These are phyloP conservation scores for Arxiozyma slooffiae DNA, from an alignment of 1,139 yeast genomes.

Conservation along the genomic window DNA sequence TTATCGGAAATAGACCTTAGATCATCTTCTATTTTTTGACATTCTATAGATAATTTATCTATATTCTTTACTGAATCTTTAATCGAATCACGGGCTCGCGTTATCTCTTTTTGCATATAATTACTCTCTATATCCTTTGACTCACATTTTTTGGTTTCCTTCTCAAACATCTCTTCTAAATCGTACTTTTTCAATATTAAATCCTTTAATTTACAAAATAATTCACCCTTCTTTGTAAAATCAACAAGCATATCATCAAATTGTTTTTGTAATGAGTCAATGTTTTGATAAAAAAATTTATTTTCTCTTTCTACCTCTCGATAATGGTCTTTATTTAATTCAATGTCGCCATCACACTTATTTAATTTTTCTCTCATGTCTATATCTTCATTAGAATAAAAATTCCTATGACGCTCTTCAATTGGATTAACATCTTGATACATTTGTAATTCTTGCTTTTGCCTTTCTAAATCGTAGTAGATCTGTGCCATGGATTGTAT, in stretches of 20 bases:
- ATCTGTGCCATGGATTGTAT: constrained; percentile 35
- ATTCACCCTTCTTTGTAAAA: constrained; percentile 24
- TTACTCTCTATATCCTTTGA: constrained; percentile 45
- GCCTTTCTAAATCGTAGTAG: constrained; percentile 23
- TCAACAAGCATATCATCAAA: constrained; percentile 24
- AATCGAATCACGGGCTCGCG: constrained; percentile 48
- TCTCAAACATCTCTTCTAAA: constrained; percentile 35
- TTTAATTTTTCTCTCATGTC: constrained; percentile 17
- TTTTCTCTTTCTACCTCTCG: constrained; percentile 29
- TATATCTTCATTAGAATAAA: constrained; percentile 16
- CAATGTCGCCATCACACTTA: constrained; percentile 13
- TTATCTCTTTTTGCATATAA: constrained; percentile 58
- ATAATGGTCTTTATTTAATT: constrained; percentile 34
- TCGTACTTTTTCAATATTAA: constrained; percentile 33
- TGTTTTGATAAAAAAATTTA: constrained; percentile 30
- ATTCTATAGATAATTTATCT: constrained; percentile 29
- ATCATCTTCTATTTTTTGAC: constrained; percentile 24
- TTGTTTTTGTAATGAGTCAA: constrained; percentile 33
- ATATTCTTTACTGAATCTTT: constrained; percentile 42
- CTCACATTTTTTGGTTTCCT: constrained; percentile 32
- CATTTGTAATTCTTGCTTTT: constrained; percentile 25
- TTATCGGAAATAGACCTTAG: constrained; percentile 9
- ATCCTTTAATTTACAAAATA: constrained; percentile 19
- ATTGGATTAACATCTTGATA: constrained; percentile 17
- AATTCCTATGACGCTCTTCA: constrained; percentile 22